Conservation (phyloP, 108 stramenopile genomes). For the Pseudonitzschia multistriata region DNA sequence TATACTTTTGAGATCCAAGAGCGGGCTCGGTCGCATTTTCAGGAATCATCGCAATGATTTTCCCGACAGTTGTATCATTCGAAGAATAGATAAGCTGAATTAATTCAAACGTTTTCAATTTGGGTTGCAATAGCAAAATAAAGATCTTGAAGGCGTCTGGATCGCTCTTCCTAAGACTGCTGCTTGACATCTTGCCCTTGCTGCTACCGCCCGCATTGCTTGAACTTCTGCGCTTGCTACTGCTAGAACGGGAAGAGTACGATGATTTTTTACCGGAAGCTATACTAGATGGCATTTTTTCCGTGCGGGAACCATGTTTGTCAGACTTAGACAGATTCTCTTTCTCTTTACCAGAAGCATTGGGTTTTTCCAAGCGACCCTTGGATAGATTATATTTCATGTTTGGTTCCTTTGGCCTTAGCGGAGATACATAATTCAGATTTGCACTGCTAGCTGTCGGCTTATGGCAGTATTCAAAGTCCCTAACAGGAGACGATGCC, state of each 20-base stretch:
- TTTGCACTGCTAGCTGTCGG: conserved; percentile 12
- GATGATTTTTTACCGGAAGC: background rate
- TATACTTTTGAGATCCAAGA: conserved; percentile 44
- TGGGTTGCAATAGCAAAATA: conserved; percentile 49
- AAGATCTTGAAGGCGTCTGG: conserved; percentile 48
- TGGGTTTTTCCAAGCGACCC: background rate
- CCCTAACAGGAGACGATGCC: background rate
- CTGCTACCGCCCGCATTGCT: background rate
- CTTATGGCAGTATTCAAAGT: conserved; percentile 16
- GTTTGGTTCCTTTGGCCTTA: conserved; percentile 15
- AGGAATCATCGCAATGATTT: conserved; percentile 51
- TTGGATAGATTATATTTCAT: conserved; percentile 19
- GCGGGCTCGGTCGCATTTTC: conserved; percentile 52
- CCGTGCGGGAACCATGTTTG: conserved; percentile 1
- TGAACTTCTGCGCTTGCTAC: background rate
- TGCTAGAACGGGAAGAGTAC: background rate
- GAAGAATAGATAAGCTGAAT: conserved; percentile 51
- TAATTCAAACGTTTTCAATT: conserved; percentile 53
- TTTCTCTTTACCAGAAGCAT: background rate
- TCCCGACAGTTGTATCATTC: conserved; percentile 47
- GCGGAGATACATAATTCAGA: conserved; percentile 10
- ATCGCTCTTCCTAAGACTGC: conserved; percentile 13
- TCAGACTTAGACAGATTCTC: conserved; percentile 7
- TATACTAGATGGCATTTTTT: conserved; percentile 8
- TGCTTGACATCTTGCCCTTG: conserved; percentile 10